Evolutionary conservation across 148 eudicot genomes (phyloP).

Genomic region (Silene uniflora): DNA sequence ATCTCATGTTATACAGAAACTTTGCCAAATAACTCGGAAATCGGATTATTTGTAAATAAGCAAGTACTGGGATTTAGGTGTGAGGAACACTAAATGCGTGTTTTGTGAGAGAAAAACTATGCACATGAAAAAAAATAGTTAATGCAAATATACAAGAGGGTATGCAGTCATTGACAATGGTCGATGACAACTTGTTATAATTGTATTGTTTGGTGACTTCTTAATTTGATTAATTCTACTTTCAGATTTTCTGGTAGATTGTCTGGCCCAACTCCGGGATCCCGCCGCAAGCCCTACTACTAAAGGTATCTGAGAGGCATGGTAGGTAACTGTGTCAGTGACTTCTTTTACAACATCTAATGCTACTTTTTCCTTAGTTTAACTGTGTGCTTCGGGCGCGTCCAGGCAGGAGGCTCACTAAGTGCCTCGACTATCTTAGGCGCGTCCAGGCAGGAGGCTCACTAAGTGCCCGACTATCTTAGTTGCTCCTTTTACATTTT

Average conservation of each 20-base stretch:
- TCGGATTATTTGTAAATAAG: not conserved
- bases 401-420: too few relatives aligned
- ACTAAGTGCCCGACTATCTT: too few relatives aligned
- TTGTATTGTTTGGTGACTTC: not conserved
- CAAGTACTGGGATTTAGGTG: not conserved
- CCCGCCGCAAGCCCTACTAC: slow-evolving; percentile 72
- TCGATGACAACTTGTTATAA: not conserved
- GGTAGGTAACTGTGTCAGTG: slow-evolving; percentile 52
- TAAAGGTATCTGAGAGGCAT: slow-evolving; percentile 26
- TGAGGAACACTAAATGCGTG: not conserved
- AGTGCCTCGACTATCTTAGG: too few relatives aligned
- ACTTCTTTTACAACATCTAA: slow-evolving; percentile 1
- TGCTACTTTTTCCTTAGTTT: not conserved
- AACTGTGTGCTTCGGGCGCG: too few relatives aligned
- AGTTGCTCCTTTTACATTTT: too few relatives aligned
- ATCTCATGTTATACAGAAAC: not conserved
- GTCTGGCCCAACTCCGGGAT: slow-evolving; percentile 49
- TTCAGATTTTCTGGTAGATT: slow-evolving; percentile 46
- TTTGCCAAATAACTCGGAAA: not conserved
- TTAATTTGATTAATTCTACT: slow-evolving; percentile 14
- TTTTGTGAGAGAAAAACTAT: not conserved
- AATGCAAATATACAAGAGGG: not conserved
- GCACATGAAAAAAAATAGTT: not conserved
- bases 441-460: too few relatives aligned
- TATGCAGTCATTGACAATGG: not conserved